These are phyloP conservation scores for Cryptococcus sp. DNA, from an alignment of 1,284 basidiomycete genomes.

Conservation along the genomic window DNA sequence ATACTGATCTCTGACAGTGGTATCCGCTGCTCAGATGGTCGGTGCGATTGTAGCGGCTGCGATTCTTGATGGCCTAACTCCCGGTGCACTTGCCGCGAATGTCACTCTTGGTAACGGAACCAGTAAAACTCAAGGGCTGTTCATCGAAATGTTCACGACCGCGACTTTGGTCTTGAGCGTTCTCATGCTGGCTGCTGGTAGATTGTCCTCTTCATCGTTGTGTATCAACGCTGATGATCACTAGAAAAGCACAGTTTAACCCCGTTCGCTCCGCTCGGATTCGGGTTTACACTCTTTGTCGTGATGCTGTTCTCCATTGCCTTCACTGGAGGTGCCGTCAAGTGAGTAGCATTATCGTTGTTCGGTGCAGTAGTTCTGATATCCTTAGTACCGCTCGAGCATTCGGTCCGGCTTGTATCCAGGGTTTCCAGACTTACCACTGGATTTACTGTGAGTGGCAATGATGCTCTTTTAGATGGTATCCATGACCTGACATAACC, in stretches of 20 bases:
- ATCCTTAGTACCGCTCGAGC: slow-evolving; percentile 61
- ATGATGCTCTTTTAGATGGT: slow-evolving; percentile 46
- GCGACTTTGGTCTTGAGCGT: slow-evolving; percentile 51
- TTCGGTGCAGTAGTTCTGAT: slow-evolving; percentile 17
- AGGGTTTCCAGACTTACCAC: slow-evolving; percentile 57
- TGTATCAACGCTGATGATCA: slow-evolving; percentile 4
- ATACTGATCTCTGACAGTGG: slow-evolving; percentile 40
- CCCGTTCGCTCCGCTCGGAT: slow-evolving; percentile 68
- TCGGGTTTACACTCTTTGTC: slow-evolving; percentile 64
- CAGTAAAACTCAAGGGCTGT: slow-evolving; percentile 51
- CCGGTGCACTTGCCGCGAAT: slow-evolving; percentile 58
- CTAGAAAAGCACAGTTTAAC: slow-evolving; percentile 57
- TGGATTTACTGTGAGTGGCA: slow-evolving; percentile 52
- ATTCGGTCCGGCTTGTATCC: slow-evolving; percentile 67
- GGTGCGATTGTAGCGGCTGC: slow-evolving; percentile 49
- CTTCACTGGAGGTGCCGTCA: slow-evolving; percentile 41
- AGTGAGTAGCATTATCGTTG: slow-evolving; percentile 19
- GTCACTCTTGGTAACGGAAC: slow-evolving; percentile 42
- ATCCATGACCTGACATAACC: background rate
- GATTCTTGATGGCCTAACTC: slow-evolving; percentile 59
- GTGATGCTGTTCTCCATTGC: slow-evolving; percentile 57
- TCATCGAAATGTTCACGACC: slow-evolving; percentile 70
- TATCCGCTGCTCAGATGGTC: slow-evolving; percentile 57
- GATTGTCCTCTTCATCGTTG: background rate
- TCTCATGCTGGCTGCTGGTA: slow-evolving; percentile 56